Percentiles rank a stretch among this genome's conserved stretches.
Conservation (phyloP, 2,329 filamentous ascomycete genomes). For the Beauveria sp. region DNA sequence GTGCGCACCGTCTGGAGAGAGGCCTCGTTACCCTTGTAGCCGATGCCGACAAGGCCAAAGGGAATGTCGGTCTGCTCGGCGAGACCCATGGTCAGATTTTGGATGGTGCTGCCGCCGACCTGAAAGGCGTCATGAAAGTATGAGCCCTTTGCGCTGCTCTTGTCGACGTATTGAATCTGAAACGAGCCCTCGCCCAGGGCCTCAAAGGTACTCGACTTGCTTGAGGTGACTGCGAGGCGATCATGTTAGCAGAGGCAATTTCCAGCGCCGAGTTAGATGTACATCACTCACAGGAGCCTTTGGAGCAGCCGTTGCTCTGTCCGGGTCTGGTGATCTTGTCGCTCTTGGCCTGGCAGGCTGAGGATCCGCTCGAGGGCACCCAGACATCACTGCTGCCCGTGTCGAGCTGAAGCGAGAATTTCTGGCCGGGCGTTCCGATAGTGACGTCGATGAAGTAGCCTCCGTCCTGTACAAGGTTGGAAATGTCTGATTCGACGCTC, state of each 20-base stretch:
- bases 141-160: constrained; percentile 47
- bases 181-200: constrained; percentile 38
- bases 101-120: constrained; percentile 44
- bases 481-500: constrained; percentile 35
- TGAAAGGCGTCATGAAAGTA: constrained; percentile 52
- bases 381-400: constrained; percentile 61
- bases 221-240: constrained; percentile 34
- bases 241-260: constrained; percentile 15
- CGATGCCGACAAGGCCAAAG: constrained; percentile 53
- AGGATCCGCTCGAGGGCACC: constrained; percentile 37
- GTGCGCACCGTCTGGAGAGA: constrained; percentile 20
- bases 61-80: constrained; percentile 45
- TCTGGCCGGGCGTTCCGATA: constrained; percentile 50
- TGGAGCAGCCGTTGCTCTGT: constrained; percentile 26
- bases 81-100: constrained; percentile 52
- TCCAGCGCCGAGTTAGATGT: neutral
- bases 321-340: constrained; percentile 16
- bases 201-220: constrained; percentile 38
- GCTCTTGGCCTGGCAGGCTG: constrained; percentile 29
- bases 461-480: constrained; percentile 36
- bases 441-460: constrained; percentile 49
- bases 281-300: constrained; percentile 38
- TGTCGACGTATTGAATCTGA: constrained; percentile 54
- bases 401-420: constrained; percentile 52
- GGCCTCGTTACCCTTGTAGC: constrained; percentile 50